Evolutionary conservation across 495 filamentous ascomycete species (phyloP).

Genomic region (Penicillium steckii): DNA sequence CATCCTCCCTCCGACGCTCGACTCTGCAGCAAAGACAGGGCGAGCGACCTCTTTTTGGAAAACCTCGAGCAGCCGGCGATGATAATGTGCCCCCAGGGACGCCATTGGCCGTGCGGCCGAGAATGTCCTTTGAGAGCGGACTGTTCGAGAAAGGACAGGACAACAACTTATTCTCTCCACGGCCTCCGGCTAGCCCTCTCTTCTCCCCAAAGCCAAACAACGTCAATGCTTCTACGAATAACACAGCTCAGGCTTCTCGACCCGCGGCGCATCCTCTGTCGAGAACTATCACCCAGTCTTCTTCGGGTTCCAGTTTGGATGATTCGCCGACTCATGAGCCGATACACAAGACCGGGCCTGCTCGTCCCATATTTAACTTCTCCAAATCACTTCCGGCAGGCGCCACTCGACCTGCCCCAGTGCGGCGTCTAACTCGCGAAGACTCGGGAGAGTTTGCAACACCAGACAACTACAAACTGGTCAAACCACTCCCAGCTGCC

Average conservation of each 20-base stretch:
- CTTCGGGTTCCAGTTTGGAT: slow-evolving; percentile 75
- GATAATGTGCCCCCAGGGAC: slow-evolving; percentile 25
- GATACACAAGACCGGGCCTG: slow-evolving; percentile 50
- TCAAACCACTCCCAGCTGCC: slow-evolving; percentile 78
- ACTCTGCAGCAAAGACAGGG: slow-evolving; percentile 79
- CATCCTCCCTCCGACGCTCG: slow-evolving; percentile 78
- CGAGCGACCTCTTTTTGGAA: slow-evolving; percentile 58
- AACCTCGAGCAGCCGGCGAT: slow-evolving; percentile 41
- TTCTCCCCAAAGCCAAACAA: slow-evolving; percentile 31
- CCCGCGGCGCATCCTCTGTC: slow-evolving; percentile 76
- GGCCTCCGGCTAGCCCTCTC: slow-evolving; percentile 31
- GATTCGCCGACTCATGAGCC: slow-evolving; percentile 72
- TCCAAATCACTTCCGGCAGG: slow-evolving; percentile 77
- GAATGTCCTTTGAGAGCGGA: slow-evolving; percentile 72
- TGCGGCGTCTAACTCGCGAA: slow-evolving; percentile 38
- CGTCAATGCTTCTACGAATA: slow-evolving; percentile 1
- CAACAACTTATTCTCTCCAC: slow-evolving; percentile 55
- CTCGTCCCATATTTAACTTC: slow-evolving; percentile 62
- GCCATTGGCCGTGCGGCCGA: slow-evolving; percentile 54
- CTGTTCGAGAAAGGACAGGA: slow-evolving; percentile 61
- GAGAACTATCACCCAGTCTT: slow-evolving; percentile 78
- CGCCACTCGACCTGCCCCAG: slow-evolving; percentile 49
- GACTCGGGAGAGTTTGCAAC: slow-evolving; percentile 68
- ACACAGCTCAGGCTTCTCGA: slow-evolving; percentile 28
- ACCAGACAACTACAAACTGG: slow-evolving; percentile 78